These are phyloP conservation scores for Thielaviopsis punctulata DNA, from an alignment of 2,329 filamentous ascomycete species.

Conservation along the genomic window DNA sequence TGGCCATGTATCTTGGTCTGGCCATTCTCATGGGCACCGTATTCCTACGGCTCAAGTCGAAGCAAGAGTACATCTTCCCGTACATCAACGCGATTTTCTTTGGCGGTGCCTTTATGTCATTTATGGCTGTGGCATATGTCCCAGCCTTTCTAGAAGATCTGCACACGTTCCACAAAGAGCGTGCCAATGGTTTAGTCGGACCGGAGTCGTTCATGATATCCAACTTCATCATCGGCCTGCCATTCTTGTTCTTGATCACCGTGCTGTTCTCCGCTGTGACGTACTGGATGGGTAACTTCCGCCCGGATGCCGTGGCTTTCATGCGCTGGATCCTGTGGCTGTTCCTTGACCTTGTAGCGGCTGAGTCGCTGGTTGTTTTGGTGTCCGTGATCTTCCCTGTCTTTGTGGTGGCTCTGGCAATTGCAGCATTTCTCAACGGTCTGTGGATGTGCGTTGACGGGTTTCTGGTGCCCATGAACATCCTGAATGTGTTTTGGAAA, in stretches of 20 bases:
- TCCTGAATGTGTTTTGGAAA: constrained; percentile 68
- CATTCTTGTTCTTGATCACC: constrained; percentile 64
- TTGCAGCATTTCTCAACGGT: constrained; percentile 73
- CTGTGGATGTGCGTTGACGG: constrained; percentile 80
- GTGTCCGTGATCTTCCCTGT: constrained; percentile 55
- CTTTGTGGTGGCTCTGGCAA: constrained; percentile 63
- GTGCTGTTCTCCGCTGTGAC: constrained; percentile 57
- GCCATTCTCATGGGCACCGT: constrained; percentile 82
- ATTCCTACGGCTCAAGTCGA: constrained; percentile 53
- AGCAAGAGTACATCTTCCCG: constrained; percentile 59
- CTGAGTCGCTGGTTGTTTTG: constrained; percentile 67
- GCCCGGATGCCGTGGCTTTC: constrained; percentile 46
- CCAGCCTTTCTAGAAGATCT: constrained; percentile 70
- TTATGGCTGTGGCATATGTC: constrained; percentile 74
- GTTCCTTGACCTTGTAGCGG: constrained; percentile 67
- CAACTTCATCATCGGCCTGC: constrained; percentile 69
- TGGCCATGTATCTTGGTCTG: constrained; percentile 61
- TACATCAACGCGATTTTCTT: constrained; percentile 74
- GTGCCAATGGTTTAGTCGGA: constrained; percentile 65
- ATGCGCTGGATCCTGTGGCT: constrained; percentile 70
- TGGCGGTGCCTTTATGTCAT: constrained; percentile 58
- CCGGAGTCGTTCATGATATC: constrained; percentile 54
- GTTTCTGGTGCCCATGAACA: constrained; percentile 56
- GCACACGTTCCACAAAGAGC: constrained; percentile 56
- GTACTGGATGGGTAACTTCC: constrained; percentile 70